Evolutionary conservation across 345 rosid genomes (phyloP), one percentile per base, ranked within the genome.

Genomic region (Arabis alpina): DNA sequence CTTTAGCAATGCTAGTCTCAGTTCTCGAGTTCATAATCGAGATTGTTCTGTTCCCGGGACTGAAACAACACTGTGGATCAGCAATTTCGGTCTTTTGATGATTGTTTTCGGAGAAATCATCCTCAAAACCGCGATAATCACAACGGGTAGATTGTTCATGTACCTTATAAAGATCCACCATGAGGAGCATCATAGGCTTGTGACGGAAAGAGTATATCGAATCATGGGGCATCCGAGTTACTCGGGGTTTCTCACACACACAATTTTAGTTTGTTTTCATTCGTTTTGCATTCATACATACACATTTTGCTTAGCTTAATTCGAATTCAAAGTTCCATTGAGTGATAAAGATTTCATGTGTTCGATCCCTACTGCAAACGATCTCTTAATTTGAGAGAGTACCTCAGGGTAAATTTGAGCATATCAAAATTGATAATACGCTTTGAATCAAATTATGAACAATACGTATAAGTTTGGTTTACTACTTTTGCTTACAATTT

Each of bases 141-240:
- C 91, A 5, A 93, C 96, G 0, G 91, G 93, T 12, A 73, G 53
- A 16, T 70, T 87, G 34, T 90, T 87, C 81, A 86, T 93, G 0
- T 93, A 90, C 72, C 79, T 88, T 4, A 88, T 88, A 66, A 84
- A 77, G 83, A 53, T 75, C 23, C 13, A 40, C 43, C 80, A 51
- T 2, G 91, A 84, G 68, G 89, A 83, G 60, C 83, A 82, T 65
- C 96, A 87, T 47, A 73, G 47, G 67, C 81, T 87, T 61, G 76
- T 87, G 53, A 87, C 91, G 5, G 53, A 76, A 73, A 91, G 96
- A 37, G 80, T 90, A 40, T 87, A 86, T 68, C 48, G 69, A 10
- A 70, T 80, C 51, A 61, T 87, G 60, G 88, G 93, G 48, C 91
- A 90, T 80, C 93, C 96, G 4, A 79, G 93, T 47, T 90, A 90